These are phyloP conservation scores for Fraxinus latifolia DNA, from an alignment of 305 asterid genomes.

Conservation along the genomic window DNA sequence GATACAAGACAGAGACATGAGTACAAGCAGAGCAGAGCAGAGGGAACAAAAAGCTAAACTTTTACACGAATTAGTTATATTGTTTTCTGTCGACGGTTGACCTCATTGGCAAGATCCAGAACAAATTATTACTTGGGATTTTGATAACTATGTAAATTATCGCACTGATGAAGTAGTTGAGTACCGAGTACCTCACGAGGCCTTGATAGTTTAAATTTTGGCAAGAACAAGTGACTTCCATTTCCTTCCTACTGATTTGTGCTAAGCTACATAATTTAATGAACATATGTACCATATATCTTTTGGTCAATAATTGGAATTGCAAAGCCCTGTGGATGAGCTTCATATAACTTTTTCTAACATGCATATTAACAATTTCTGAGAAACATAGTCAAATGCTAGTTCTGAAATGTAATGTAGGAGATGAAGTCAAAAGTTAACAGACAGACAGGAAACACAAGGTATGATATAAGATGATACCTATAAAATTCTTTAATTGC, in stretches of 20 bases:
- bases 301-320: background rate
- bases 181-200: background rate
- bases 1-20: background rate
- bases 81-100: background rate
- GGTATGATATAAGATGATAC: slow-evolving; percentile 33
- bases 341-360: slow-evolving; percentile 8
- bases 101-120: background rate
- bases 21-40: background rate
- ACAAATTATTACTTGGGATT: background rate
- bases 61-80: background rate
- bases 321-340: slow-evolving; percentile 10
- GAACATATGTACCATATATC: background rate
- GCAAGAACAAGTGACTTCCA: background rate
- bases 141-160: background rate
- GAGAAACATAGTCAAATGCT: background rate
- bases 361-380: background rate
- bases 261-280: background rate
- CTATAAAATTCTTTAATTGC: slow-evolving; percentile 83
- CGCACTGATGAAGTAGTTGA: background rate
- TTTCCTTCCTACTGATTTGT: background rate
- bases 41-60: background rate
- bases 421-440: background rate
- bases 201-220: background rate
- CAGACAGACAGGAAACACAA: background rate
- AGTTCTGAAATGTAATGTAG: background rate